Conservation (phyloP, 768 basidiomycete genomes). For the Amanita brunnescens region DNA sequence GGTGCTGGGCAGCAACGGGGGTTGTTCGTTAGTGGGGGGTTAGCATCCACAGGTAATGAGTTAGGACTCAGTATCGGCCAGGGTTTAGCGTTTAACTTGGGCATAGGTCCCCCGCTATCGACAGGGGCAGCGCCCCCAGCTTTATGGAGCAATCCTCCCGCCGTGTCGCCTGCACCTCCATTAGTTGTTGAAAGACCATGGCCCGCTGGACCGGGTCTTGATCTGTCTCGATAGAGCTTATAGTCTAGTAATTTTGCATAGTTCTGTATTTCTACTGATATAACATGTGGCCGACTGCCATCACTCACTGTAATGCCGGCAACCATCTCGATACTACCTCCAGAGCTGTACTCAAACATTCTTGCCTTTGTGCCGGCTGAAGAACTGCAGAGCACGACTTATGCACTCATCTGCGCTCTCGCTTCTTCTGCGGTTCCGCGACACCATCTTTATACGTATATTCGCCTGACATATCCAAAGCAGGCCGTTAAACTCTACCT, state of each 20-base stretch:
- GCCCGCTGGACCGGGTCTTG: conserved; percentile 26
- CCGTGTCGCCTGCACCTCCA: conserved; percentile 29
- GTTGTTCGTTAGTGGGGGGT: conserved; percentile 21
- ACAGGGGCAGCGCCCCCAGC: conserved; percentile 19
- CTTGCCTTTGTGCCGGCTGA: conserved; percentile 39
- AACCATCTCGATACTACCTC: conserved; percentile 36
- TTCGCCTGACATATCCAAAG: conserved; percentile 40
- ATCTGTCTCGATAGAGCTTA: conserved; percentile 27
- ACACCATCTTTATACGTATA: conserved; percentile 46
- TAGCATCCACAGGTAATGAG: conserved; percentile 10
- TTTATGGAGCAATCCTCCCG: conserved; percentile 33
- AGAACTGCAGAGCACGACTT: conserved; percentile 40
- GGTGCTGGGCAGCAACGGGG: conserved; percentile 33
- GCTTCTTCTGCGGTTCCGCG: conserved; percentile 51
- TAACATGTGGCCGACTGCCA: conserved; percentile 2
- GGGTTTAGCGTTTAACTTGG: not conserved
- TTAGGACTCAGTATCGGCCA: not conserved
- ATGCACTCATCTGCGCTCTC: conserved; percentile 55
- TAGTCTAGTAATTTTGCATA: conserved; percentile 2
- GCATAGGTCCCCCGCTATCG: conserved; percentile 22
- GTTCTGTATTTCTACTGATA: not conserved
- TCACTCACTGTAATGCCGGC: conserved; percentile 12
- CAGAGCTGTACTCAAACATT: conserved; percentile 59
- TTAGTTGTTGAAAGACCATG: conserved; percentile 39
- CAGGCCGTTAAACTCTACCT: conserved; percentile 51